Conservation (phyloP, 2,329 filamentous ascomycete species). For the Aspergillus flavus region DNA sequence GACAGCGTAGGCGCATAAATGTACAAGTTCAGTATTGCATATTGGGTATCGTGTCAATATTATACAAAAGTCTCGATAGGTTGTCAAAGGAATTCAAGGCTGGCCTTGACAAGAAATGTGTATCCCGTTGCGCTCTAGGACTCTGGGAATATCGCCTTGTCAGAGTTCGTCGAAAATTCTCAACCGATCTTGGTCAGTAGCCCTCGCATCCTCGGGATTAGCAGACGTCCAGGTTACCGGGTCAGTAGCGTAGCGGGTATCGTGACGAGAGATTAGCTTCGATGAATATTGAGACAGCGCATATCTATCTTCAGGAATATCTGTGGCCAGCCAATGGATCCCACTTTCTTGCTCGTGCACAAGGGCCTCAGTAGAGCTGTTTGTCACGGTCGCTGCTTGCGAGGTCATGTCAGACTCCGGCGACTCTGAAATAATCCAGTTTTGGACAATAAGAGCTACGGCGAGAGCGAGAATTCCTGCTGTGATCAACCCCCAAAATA, state of each 20-base stretch:
- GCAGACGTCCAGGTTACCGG: constrained; percentile 1
- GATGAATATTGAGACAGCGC: constrained; percentile 21
- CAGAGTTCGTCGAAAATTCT: constrained; percentile 35
- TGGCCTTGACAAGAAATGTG: constrained; percentile 5
- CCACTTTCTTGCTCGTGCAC: constrained; percentile 11
- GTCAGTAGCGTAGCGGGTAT: constrained; percentile 13
- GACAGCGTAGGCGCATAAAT: constrained; percentile 4
- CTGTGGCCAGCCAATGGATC: constrained; percentile 1
- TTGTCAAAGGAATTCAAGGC: constrained; percentile 11
- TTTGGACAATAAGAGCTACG: constrained; percentile 32
- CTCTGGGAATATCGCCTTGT: constrained; percentile 8
- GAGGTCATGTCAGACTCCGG: constrained; percentile 6
- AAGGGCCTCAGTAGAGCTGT: constrained; percentile 17
- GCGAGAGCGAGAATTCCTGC: constrained; percentile 31
- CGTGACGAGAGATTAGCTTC: constrained; percentile 23
- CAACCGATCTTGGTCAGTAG: constrained; percentile 29
- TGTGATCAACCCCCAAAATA: constrained; percentile 39
- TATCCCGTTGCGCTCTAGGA: background rate
- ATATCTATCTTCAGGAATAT: background rate
- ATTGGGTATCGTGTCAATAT: constrained; percentile 30
- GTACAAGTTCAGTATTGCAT: constrained; percentile 7
- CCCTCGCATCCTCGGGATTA: constrained; percentile 3
- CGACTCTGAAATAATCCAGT: constrained; percentile 20
- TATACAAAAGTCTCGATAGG: constrained; percentile 18
- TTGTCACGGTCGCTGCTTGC: constrained; percentile 13